These are phyloP conservation scores for Neurospora sp. DNA, from an alignment of 2,329 filamentous ascomycete genomes.

Conservation along the genomic window DNA sequence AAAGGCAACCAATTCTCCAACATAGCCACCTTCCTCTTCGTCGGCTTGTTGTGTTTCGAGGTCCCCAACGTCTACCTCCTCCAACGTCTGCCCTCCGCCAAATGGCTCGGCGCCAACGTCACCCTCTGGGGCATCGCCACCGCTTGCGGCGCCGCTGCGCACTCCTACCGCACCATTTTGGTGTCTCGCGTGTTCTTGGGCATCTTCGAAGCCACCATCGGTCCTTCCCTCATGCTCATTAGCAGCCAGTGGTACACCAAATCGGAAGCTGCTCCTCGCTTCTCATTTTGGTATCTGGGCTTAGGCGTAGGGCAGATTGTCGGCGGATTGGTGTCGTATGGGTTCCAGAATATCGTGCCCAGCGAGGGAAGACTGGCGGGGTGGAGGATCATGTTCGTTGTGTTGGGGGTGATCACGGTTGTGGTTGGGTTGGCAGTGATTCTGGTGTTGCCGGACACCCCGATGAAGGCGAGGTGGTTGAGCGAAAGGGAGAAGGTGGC, in stretches of 20 bases:
- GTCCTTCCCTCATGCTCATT: conserved; percentile 50
- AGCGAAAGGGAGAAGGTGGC: conserved; percentile 31
- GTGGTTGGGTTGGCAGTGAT: conserved; percentile 30
- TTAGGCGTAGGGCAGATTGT: conserved; percentile 47
- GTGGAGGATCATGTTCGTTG: conserved; percentile 42
- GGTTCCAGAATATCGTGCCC: conserved; percentile 39
- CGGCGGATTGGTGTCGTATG: conserved; percentile 38
- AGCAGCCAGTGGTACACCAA: conserved; percentile 50
- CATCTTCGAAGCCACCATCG: conserved; percentile 50
- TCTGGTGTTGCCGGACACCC: conserved; percentile 38
- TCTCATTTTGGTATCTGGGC: conserved; percentile 51
- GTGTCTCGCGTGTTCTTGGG: conserved; percentile 48
- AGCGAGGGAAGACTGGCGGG: conserved; percentile 23
- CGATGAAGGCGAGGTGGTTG: conserved; percentile 33
- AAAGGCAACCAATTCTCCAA: conserved; percentile 52
- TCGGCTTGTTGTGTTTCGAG: conserved; percentile 49
- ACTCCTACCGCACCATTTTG: conserved; percentile 42
- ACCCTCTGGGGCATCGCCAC: conserved; percentile 48
- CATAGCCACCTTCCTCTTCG: conserved; percentile 52
- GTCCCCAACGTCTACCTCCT: conserved; percentile 50
- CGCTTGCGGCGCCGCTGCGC: conserved; percentile 41
- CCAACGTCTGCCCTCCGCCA: conserved; percentile 49
- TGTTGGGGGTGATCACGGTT: conserved; percentile 35
- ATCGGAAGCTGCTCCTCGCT: conserved; percentile 46
- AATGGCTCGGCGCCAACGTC: conserved; percentile 50